Evolutionary conservation across 345 rosid species (phyloP).

Genomic region (Xanthoceras sorbifolium): DNA sequence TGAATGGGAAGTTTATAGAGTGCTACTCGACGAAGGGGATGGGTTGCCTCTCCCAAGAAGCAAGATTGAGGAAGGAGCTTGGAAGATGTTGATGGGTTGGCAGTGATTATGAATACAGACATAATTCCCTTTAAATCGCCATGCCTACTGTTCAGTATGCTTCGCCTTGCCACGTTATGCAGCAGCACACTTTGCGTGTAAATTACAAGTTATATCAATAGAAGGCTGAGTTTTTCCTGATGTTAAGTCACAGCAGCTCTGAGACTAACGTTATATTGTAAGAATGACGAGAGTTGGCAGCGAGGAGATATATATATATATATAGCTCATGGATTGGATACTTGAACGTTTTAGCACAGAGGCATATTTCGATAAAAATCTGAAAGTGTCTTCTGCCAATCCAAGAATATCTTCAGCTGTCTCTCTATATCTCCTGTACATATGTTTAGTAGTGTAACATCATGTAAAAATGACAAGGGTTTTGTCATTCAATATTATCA

Average conservation of each 20-base stretch:
- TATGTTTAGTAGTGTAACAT: neutral
- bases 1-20: slow-evolving; percentile 93
- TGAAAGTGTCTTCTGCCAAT: slow-evolving; percentile 3
- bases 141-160: neutral
- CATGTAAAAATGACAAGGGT: neutral
- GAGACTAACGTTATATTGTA: neutral
- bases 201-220: slow-evolving; percentile 8
- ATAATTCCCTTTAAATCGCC: neutral
- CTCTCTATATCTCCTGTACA: neutral
- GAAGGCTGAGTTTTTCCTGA: slow-evolving; percentile 5
- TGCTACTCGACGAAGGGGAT: slow-evolving; percentile 79
- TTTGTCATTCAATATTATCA: neutral
- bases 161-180: neutral
- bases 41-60: slow-evolving; percentile 42
- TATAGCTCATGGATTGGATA: neutral
- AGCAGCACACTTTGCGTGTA: neutral
- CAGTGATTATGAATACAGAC: slow-evolving; percentile 36
- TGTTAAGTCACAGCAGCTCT: neutral
- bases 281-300: slow-evolving; percentile 14
- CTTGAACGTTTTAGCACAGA: neutral
- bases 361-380: neutral
- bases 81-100: slow-evolving; percentile 95
- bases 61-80: slow-evolving; percentile 74
- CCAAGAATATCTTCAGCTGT: neutral
- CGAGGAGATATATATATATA: no score